Conservation (phyloP, 2,329 filamentous ascomycete genomes). For the Aureobasidium namibiae region DNA sequence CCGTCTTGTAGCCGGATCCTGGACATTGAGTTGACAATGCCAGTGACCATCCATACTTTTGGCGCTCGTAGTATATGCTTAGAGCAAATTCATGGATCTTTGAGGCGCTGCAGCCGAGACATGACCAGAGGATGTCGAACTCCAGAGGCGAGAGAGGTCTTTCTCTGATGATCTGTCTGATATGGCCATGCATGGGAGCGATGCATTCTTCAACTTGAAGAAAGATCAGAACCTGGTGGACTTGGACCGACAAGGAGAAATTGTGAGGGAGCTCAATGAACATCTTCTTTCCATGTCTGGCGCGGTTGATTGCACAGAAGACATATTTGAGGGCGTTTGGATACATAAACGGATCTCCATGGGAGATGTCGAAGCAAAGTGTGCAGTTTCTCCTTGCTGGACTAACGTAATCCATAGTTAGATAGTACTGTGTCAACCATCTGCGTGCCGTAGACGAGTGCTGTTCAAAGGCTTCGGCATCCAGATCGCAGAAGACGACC, state of each 20-base stretch:
- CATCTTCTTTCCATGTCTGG: background rate
- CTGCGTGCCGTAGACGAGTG: background rate
- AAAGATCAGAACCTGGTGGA: background rate
- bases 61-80: background rate
- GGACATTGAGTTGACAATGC: too few species aligned
- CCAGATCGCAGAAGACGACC: background rate
- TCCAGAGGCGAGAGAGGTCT: background rate
- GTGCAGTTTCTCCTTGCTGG: background rate
- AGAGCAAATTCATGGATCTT: background rate
- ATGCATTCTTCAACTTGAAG: background rate
- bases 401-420: background rate
- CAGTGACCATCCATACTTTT: background rate
- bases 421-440: too few species aligned
- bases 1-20: background rate
- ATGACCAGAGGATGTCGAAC: background rate
- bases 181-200: background rate
- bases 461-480: background rate
- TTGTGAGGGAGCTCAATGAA: background rate
- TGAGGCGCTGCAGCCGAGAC: background rate
- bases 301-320: background rate
- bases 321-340: background rate
- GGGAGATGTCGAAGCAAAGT: background rate
- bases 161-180: background rate
- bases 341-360: background rate
- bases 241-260: background rate